Base-by-base conservation (phyloP, 768 basidiomycete species). In the Leccinum boreale region DNA sequence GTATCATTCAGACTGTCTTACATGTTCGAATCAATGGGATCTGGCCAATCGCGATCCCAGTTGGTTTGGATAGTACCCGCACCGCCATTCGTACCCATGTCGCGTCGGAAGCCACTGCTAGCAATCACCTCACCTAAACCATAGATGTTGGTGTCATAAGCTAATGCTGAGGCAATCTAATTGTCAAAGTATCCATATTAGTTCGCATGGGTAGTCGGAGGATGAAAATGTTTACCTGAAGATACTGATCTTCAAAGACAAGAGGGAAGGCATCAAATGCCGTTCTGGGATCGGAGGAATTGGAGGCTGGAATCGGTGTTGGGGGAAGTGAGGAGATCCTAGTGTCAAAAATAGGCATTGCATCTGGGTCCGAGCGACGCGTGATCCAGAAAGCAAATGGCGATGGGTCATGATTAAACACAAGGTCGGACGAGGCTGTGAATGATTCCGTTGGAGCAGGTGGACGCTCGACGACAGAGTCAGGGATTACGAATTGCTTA, bases 381-480 rank as follows among this genome's bases (percentile, higher is more conserved):
- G 87, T 88, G 60, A 92, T 84, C 89, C 89, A 92, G 67, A 91
- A 92, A 2, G 85, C 83, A 67, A 92, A 92, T 0, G 90, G 89
- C 0, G 76, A 74, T 1, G 78, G 7, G 2, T 85, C 77, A 58
- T 84, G 83, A 66, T 90, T 85, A 75, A 92, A 91, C 4, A 84
- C 73, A 10, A 92, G 76, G 63, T 91, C 89, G 0, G 85, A 85
- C 0, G 69, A 73, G 12, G 72, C 56, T 36, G 67, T 72, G 54
- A 75, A 73, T 1, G 74, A 73, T 12, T 63, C 60, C 0, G 65
- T 68, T 4, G 80, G 73, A 5, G 70, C 59, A 3, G 67, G 21
- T 17, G 83, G 80, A 2, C 76, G 76, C n/a, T 75, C 64, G 33
- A 87, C 73, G 53, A 79, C 72, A 69, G 76, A 79, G 29, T 80